Evolutionary conservation across 2,329 filamentous ascomycete genomes (phyloP).

Genomic region (Fusarium sp.): DNA sequence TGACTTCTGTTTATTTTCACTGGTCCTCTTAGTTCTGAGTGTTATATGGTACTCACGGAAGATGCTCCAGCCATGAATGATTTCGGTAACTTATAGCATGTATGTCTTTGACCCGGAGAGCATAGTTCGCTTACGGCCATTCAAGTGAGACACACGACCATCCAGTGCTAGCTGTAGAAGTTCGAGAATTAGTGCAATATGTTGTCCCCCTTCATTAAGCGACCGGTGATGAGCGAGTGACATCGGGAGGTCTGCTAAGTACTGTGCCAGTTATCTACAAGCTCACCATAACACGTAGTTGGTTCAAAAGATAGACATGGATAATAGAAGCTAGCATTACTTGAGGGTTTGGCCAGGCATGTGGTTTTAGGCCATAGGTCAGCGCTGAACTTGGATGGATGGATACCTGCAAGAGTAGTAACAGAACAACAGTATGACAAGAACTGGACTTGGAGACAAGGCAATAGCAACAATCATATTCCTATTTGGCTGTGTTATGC

Average conservation of each 20-base stretch:
- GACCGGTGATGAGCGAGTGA: background rate
- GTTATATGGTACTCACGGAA: background rate
- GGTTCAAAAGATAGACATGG: background rate
- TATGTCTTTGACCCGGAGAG: background rate
- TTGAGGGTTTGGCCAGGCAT: accelerated
- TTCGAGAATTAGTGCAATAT: background rate
- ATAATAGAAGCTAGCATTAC: background rate
- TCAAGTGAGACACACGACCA: background rate
- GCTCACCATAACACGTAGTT: background rate
- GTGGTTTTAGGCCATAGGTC: background rate
- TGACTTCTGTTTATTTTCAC: background rate
- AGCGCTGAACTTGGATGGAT: background rate
- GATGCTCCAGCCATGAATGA: background rate
- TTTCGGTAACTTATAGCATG: background rate
- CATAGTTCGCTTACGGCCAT: background rate
- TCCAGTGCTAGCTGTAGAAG: background rate
- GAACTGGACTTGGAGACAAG: background rate
- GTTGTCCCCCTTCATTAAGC: background rate
- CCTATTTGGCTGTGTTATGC: no score
- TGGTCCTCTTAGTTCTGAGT: background rate
- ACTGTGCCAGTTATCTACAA: background rate
- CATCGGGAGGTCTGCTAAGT: background rate
- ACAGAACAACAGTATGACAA: background rate
- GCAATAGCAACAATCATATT: background rate
- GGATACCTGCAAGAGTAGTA: background rate